Conservation (phyloP, 352 stramenopile species). For the Blastocystis sp. region DNA sequence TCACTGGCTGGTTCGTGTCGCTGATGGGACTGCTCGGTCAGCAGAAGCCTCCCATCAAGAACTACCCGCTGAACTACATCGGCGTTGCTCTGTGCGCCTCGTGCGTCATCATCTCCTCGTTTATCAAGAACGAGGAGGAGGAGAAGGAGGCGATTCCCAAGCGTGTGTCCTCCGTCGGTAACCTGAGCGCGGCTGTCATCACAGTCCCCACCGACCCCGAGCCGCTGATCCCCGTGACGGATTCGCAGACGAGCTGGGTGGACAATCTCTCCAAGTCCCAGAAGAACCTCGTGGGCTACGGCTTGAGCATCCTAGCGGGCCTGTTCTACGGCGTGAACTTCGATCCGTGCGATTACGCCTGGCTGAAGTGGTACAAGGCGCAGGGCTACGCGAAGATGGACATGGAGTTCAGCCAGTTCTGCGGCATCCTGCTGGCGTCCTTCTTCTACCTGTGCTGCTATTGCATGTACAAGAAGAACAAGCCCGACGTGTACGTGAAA, state of each 20-base stretch:
- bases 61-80: constrained; percentile 68
- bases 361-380: constrained; percentile 65
- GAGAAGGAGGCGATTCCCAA: constrained; percentile 53
- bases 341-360: constrained; percentile 62
- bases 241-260: constrained; percentile 60
- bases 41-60: constrained; percentile 64
- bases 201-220: constrained; percentile 3
- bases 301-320: constrained; percentile 67
- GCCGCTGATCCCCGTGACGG: constrained; percentile 51
- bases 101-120: constrained; percentile 69
- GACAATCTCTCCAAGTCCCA: constrained; percentile 61
- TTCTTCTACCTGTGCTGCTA: constrained; percentile 71
- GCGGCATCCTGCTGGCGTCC: constrained; percentile 70
- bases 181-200: constrained; percentile 56
- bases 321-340: constrained; percentile 71
- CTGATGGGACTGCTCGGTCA: constrained; percentile 69
- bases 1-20: constrained; percentile 69
- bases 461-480: constrained; percentile 70
- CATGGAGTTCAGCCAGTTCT: constrained; percentile 71
- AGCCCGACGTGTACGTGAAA: constrained; percentile 70
- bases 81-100: constrained; percentile 66
- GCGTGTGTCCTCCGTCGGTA: constrained; percentile 69
- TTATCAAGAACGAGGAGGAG: constrained; percentile 69
- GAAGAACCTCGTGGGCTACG: constrained; percentile 68
- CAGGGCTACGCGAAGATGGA: constrained; percentile 69